Conservation (phyloP, 352 stramenopile genomes). For the Phytophthora ramorum region DNA sequence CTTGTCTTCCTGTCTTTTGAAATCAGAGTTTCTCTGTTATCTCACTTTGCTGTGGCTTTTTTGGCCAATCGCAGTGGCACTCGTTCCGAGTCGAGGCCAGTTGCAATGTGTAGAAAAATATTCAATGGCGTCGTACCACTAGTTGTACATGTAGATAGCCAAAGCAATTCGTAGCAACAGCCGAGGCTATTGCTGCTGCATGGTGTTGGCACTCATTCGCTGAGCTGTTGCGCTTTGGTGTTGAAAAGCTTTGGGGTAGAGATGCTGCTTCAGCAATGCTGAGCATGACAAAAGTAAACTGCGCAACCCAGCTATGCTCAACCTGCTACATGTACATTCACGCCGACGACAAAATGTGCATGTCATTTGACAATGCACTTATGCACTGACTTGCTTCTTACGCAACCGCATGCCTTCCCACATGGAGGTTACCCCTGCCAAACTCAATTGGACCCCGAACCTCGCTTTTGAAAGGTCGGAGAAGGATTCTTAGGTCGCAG, state of each 20-base stretch:
- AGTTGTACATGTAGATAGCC: too few species aligned
- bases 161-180: too few species aligned
- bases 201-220: neutral
- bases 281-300: neutral
- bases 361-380: neutral
- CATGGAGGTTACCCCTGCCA: neutral
- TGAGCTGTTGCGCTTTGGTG: neutral
- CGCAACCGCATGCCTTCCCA: neutral
- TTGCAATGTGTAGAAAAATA: too few species aligned
- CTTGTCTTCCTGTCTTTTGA: slow-evolving; percentile 8
- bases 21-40: slow-evolving; percentile 12
- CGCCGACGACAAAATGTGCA: too few species aligned
- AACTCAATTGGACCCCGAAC: slow-evolving; percentile 12
- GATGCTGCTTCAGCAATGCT: neutral
- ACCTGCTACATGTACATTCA: neutral
- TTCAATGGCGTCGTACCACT: too few species aligned
- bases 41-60: too few species aligned
- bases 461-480: slow-evolving; percentile 4
- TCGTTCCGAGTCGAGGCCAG: too few species aligned
- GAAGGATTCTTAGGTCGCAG: slow-evolving; percentile 5
- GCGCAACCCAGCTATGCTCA: too few species aligned
- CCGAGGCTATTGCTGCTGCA: neutral
- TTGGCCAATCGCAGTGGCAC: slow-evolving; percentile 21
- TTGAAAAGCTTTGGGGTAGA: neutral
- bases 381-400: neutral